Base-by-base conservation (phyloP, 441 rosid genomes). In the Gossypium schwendimanii region DNA sequence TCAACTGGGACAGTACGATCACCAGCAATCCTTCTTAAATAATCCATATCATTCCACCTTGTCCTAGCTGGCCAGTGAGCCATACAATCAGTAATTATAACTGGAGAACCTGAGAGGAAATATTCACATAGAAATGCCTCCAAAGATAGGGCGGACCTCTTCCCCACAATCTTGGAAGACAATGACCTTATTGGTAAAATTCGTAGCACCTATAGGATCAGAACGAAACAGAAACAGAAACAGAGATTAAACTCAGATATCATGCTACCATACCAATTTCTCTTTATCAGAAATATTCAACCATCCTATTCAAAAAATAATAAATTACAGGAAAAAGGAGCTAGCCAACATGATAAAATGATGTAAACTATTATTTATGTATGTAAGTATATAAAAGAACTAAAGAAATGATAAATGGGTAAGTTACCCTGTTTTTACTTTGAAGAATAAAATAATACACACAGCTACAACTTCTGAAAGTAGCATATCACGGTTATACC, bases 1-100 rank as follows among this genome's bases (percentile, higher is more conserved):
- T 94, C 99, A 59, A 94, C 99, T 26, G 99, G 99, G 65, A 94
- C 94, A 5, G 98, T 94, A 15, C 99, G 91, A 64, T 88, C 85
- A 77, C 98, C 99, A 70, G 97, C 99, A 75, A 91, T 87, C 50
- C 70, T 59, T 65, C 72, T 84, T 53, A 94, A 87, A 73, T 94
- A 94, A 76, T 86, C 90, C 82, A 92, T 72, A 80, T 91, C 87
- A 71, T 92, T 89, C 99, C 99, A 94, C 87, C 84, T 94, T 47
- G 78, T 75, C 79, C 77, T 84, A 78, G 99, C 98, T 61, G 99
- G 96, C 99, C 99, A 94, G 71, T 94, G 96, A 74, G 85, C 88
- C 98, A 94, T 94, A 76, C 88, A 84, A 72, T 92, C 93, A 62
- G 86, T 91, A 79, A 94, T 85, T 73, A 92, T 81, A 78, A 94